These are phyloP conservation scores for Inosperma sp. DNA, from an alignment of 768 basidiomycete species.

Conservation along the genomic window DNA sequence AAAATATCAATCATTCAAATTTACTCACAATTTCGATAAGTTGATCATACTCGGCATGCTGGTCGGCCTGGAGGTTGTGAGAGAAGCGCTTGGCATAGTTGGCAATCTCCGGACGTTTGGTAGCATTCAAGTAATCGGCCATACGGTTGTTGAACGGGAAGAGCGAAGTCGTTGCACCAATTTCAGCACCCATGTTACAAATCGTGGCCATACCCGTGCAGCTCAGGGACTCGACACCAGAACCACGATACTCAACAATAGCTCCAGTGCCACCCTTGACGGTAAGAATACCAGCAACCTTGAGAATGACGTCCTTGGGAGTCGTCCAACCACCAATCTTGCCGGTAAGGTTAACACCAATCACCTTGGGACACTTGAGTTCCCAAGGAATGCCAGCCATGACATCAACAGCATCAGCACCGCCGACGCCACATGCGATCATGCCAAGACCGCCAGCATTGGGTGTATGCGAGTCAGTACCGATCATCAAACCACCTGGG, in stretches of 20 bases:
- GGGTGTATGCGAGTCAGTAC: slow-evolving; percentile 88
- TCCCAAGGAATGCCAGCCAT: slow-evolving; percentile 99
- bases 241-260: slow-evolving; percentile 94
- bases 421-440: slow-evolving; percentile 99
- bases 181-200: slow-evolving; percentile 99
- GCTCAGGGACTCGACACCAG: slow-evolving; percentile 93
- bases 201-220: slow-evolving; percentile 99
- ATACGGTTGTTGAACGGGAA: slow-evolving; percentile 99
- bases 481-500: slow-evolving; percentile 99
- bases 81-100: slow-evolving; percentile 84
- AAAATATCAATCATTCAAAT: background rate
- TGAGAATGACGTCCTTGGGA: slow-evolving; percentile 98
- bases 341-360: slow-evolving; percentile 94
- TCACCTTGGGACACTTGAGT: slow-evolving; percentile 98
- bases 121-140: slow-evolving; percentile 91
- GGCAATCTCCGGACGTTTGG: slow-evolving; percentile 83
- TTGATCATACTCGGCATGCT: slow-evolving; percentile 90
- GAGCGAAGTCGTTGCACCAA: slow-evolving; percentile 96
- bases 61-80: slow-evolving; percentile 79
- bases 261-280: slow-evolving; percentile 99
- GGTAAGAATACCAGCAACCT: slow-evolving; percentile 97
- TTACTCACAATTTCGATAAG: slow-evolving; percentile 79
- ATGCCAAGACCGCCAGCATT: slow-evolving; percentile 99
- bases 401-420: slow-evolving; percentile 98
- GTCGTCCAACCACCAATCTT: slow-evolving; percentile 97